Evolutionary conservation across 352 stramenopile species (phyloP).

Genomic region (Globisporangium viniferum): DNA sequence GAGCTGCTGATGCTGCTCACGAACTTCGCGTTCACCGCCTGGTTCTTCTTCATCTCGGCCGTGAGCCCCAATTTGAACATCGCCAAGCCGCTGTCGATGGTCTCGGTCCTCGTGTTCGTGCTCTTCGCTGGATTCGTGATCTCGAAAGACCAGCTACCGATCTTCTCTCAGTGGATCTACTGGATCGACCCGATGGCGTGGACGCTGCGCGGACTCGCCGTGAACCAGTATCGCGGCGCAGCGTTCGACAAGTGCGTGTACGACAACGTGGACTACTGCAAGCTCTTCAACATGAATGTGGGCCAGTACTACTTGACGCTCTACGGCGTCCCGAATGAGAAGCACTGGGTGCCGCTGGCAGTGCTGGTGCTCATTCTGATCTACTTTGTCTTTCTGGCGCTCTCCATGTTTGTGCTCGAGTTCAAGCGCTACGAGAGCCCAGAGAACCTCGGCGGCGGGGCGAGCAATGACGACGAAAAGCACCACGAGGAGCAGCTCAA

Average conservation of each 20-base stretch:
- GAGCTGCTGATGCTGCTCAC: slow-evolving; percentile 55
- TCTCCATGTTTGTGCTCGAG: slow-evolving; percentile 27
- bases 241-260: slow-evolving; percentile 17
- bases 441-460: background rate
- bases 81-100: slow-evolving; percentile 23
- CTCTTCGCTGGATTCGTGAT: slow-evolving; percentile 34
- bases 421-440: slow-evolving; percentile 20
- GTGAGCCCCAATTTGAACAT: slow-evolving; percentile 17
- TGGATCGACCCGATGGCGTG: slow-evolving; percentile 35
- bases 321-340: slow-evolving; percentile 23
- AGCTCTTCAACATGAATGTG: slow-evolving; percentile 4
- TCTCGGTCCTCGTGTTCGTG: slow-evolving; percentile 26
- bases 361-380: slow-evolving; percentile 15
- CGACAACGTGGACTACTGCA: slow-evolving; percentile 18
- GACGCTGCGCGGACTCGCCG: slow-evolving; percentile 19
- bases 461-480: background rate
- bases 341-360: slow-evolving; percentile 17
- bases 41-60: slow-evolving; percentile 25
- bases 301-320: slow-evolving; percentile 18
- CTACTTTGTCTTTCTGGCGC: slow-evolving; percentile 22
- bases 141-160: slow-evolving; percentile 25
- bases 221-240: slow-evolving; percentile 15
- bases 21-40: slow-evolving; percentile 18
- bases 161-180: slow-evolving; percentile 33
- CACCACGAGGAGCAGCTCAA: background rate